Evolutionary conservation across 108 stramenopile species (phyloP).

Genomic region (Epipyxis sp.): DNA sequence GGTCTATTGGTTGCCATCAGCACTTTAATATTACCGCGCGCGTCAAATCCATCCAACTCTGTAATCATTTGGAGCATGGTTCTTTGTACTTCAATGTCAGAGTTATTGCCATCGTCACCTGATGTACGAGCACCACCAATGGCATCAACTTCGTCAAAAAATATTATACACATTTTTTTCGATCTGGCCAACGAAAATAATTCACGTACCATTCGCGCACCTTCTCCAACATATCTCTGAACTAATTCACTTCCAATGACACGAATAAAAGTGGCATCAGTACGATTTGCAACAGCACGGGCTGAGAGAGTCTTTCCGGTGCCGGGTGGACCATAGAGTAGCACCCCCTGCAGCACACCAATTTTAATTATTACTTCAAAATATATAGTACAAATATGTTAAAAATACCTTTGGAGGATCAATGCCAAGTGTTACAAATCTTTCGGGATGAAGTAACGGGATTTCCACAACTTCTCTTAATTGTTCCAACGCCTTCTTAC

Average conservation of each 20-base stretch:
- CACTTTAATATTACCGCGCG: slow-evolving; percentile 97
- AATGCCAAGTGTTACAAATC: slow-evolving; percentile 91
- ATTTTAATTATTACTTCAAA: too few relatives aligned
- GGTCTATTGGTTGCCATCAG: slow-evolving; percentile 97
- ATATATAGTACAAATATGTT: too few relatives aligned
- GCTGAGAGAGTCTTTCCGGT: slow-evolving; percentile 59
- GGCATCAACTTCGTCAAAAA: slow-evolving; percentile 92
- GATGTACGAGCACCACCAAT: slow-evolving; percentile 79
- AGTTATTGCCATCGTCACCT: slow-evolving; percentile 73
- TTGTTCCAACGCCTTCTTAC: slow-evolving; percentile 90
- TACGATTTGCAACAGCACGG: slow-evolving; percentile 90
- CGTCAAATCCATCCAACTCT: slow-evolving; percentile 95
- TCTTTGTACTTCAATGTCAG: slow-evolving; percentile 91
- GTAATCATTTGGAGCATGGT: slow-evolving; percentile 99
- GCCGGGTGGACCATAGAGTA: slow-evolving; percentile 30
- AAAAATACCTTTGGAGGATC: slow-evolving; percentile 97
- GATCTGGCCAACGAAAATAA: slow-evolving; percentile 96
- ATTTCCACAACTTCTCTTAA: slow-evolving; percentile 89
- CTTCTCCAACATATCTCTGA: slow-evolving; percentile 95
- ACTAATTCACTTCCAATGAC: slow-evolving; percentile 93
- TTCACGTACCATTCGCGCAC: slow-evolving; percentile 98
- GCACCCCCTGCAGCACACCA: slow-evolving; percentile 47
- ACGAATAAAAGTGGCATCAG: slow-evolving; percentile 97
- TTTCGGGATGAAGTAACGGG: slow-evolving; percentile 89
- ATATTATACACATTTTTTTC: slow-evolving; percentile 86